Evolutionary conservation across 345 rosid genomes (phyloP).

Genomic region (Carallia brachiata): DNA sequence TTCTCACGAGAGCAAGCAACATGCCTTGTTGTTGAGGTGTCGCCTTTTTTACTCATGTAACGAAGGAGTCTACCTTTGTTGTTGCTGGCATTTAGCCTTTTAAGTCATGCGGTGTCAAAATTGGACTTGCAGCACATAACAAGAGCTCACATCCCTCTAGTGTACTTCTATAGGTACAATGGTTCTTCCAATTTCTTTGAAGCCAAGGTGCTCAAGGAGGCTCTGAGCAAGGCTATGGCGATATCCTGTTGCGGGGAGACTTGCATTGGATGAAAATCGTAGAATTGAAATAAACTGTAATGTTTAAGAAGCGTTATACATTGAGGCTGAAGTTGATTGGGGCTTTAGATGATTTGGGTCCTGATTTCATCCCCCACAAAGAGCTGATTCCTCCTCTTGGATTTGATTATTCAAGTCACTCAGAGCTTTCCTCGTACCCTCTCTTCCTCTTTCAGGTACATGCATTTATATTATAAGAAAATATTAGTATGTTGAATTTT

Average conservation of each 20-base stretch:
- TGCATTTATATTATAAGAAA: not conserved
- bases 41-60: too few relatives aligned
- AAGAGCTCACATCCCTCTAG: constrained; percentile 20
- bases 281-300: constrained; percentile 17
- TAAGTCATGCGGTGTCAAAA: too few relatives aligned
- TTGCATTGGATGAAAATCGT: not conserved
- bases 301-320: constrained; percentile 1
- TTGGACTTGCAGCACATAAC: constrained; percentile 24
- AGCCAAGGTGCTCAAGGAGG: constrained; percentile 3
- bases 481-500: too few relatives aligned
- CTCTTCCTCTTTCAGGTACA: not conserved
- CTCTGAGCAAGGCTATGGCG: constrained; percentile 10
- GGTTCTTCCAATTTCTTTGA: constrained; percentile 19
- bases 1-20: too few relatives aligned
- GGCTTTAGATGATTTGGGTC: not conserved
- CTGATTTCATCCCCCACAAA: not conserved
- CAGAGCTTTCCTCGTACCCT: not conserved
- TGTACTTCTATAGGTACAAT: constrained; percentile 29
- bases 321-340: constrained; percentile 15
- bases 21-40: too few relatives aligned
- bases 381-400: constrained; percentile 6
- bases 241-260: constrained; percentile 22
- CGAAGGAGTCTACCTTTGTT: too few relatives aligned
- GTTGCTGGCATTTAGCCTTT: too few relatives aligned
- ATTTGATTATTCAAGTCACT: not conserved